Percentiles rank a stretch among this genome's conserved stretches.
Conservation (phyloP, 768 basidiomycete genomes). For the Dioszegia aurantiaca region DNA sequence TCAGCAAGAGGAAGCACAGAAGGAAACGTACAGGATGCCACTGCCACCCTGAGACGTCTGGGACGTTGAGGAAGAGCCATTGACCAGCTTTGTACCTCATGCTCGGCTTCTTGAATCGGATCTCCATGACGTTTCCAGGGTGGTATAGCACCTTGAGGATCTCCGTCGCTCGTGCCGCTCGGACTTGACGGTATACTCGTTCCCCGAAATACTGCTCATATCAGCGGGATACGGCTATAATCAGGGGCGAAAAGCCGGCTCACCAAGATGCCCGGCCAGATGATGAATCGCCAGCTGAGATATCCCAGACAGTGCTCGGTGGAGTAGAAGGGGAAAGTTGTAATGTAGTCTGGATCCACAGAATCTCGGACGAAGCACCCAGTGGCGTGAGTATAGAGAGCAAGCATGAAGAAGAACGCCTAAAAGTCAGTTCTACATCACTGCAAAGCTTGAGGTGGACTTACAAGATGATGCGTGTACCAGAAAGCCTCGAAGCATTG, state of each 20-base stretch:
- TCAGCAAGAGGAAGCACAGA: background rate
- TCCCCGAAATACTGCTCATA: conserved; percentile 69
- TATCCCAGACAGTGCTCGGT: conserved; percentile 88
- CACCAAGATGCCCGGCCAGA: conserved; percentile 76
- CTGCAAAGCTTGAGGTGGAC: background rate
- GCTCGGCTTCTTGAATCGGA: conserved; percentile 84
- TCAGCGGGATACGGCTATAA: background rate
- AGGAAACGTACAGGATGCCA: conserved; percentile 83
- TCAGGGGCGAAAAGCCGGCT: conserved; percentile 7
- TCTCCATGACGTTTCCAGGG: conserved; percentile 87
- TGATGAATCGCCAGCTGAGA: conserved; percentile 81
- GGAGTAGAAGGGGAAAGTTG: conserved; percentile 79
- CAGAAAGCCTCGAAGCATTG: conserved; percentile 95
- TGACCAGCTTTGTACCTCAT: conserved; percentile 70
- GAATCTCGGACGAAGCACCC: conserved; percentile 89
- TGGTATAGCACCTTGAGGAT: conserved; percentile 84
- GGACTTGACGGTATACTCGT: conserved; percentile 76
- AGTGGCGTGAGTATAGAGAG: conserved; percentile 74
- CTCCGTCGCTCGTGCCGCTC: conserved; percentile 71
- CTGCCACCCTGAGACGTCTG: conserved; percentile 76
- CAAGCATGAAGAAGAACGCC: conserved; percentile 31
- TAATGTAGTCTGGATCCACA: conserved; percentile 66
- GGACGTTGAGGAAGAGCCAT: conserved; percentile 52
- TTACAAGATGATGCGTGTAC: conserved; percentile 76
- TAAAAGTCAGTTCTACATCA: background rate